Evolutionary conservation across 1,139 yeast species (phyloP).

Genomic region (Yamadazyma atlantica): DNA sequence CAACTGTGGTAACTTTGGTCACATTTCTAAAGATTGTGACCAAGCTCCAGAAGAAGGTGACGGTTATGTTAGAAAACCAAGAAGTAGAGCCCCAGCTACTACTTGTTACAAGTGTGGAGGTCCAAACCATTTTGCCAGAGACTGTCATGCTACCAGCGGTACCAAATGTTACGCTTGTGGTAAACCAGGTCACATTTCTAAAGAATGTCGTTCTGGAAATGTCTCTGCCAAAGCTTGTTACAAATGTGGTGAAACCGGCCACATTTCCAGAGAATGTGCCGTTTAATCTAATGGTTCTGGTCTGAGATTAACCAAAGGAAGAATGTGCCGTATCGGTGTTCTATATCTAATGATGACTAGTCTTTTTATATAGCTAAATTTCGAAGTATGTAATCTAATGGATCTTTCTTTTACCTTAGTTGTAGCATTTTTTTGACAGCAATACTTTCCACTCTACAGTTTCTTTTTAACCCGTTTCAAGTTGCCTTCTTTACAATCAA

Average conservation of each 20-base stretch:
- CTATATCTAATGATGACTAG: too few species aligned
- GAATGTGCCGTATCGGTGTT: too few species aligned
- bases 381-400: too few species aligned
- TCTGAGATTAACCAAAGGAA: too few species aligned
- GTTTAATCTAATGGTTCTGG: too few species aligned
- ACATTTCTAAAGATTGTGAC: constrained; percentile 73
- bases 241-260: constrained; percentile 40
- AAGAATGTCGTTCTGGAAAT: constrained; percentile 63
- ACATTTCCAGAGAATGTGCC: constrained; percentile 37
- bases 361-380: too few species aligned
- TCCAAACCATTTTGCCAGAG: constrained; percentile 90
- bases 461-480: too few species aligned
- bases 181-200: constrained; percentile 82
- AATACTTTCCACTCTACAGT: too few species aligned
- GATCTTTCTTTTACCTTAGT: too few species aligned
- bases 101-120: constrained; percentile 93
- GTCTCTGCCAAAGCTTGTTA: constrained; percentile 48
- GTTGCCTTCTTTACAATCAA: too few species aligned
- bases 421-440: too few species aligned
- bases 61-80: constrained; percentile 20
- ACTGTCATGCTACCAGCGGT: constrained; percentile 66
- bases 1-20: constrained; percentile 75
- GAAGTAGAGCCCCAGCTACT: constrained; percentile 32
- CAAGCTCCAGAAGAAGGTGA: constrained; percentile 26
- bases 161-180: constrained; percentile 94